phyloP scores from a whole-genome alignment of 192 early-diverging fungal species.

The Entomortierella beljakovae region DNA sequence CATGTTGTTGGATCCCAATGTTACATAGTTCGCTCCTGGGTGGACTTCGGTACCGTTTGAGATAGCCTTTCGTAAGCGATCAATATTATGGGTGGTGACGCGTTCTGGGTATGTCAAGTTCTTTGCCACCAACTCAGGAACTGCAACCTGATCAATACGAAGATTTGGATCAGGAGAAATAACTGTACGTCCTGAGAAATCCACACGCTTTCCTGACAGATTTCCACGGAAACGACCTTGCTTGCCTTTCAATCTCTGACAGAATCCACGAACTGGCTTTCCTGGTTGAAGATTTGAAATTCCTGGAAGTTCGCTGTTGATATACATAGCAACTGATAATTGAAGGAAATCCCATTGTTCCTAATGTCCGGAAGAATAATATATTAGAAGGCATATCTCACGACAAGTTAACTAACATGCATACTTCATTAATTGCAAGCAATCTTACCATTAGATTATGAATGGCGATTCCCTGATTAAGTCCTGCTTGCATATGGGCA shows the following conservation, averaged over 20 bases:
- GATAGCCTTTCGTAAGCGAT: conserved; percentile 78
- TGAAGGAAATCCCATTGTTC: conserved; percentile 98
- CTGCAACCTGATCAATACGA: conserved; percentile 94
- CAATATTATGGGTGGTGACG: conserved; percentile 91
- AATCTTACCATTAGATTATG: conserved; percentile 72
- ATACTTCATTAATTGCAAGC: no score
- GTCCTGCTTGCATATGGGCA: conserved; percentile 73
- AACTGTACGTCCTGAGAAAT: conserved; percentile 98
- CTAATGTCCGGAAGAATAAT: conserved; percentile 44
- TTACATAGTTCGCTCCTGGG: conserved; percentile 93
- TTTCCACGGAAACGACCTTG: conserved; percentile 99
- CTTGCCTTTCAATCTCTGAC: conserved; percentile 98
- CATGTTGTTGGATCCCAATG: conserved; percentile 59
- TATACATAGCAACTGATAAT: conserved; percentile 94
- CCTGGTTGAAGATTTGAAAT: conserved; percentile 72
- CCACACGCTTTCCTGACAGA: conserved; percentile 98
- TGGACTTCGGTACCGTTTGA: conserved; percentile 89
- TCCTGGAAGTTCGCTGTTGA: conserved; percentile 95
- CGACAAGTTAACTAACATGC: no score
- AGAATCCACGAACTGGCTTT: conserved; percentile 87
- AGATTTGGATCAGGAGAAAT: conserved; percentile 99
- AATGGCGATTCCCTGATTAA: conserved; percentile 73
- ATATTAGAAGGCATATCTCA: no score
- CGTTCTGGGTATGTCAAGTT: conserved; percentile 96
- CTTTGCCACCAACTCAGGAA: conserved; percentile 91